These are phyloP conservation scores for Rhododendron henanense DNA, from an alignment of 148 eudicot species.

Conservation along the genomic window DNA sequence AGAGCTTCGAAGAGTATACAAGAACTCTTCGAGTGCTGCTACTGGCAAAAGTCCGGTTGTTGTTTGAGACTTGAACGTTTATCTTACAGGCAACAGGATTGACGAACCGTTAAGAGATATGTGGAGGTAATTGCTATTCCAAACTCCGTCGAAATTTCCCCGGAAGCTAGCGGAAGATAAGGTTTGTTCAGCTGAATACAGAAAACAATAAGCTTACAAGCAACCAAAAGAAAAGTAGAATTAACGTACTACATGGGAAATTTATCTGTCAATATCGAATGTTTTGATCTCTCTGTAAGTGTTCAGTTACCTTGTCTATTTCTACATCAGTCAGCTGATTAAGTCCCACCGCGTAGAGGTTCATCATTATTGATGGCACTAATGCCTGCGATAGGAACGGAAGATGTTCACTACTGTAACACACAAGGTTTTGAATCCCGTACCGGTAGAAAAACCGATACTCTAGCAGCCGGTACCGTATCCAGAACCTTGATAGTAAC, in stretches of 20 bases:
- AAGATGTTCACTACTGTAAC: neutral
- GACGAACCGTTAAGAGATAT: constrained; percentile 16
- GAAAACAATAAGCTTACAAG: neutral
- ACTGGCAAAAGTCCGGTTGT: no score
- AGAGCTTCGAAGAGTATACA: no score
- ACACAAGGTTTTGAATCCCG: no score
- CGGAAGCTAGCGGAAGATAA: constrained; percentile 20
- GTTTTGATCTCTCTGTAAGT: neutral
- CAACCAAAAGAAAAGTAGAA: neutral
- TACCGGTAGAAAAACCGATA: no score
- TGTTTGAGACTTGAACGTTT: no score
- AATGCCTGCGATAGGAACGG: constrained; percentile 5
- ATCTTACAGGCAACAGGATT: neutral
- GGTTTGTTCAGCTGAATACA: constrained; percentile 23
- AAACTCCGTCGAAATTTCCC: constrained; percentile 12
- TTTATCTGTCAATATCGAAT: neutral
- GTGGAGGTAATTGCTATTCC: constrained; percentile 8
- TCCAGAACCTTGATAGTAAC: no score
- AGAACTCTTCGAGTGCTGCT: no score
- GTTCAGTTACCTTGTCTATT: constrained; percentile 37
- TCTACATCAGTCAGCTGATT: constrained; percentile 24
- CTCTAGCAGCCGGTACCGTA: no score
- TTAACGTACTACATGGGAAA: neutral
- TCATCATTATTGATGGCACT: constrained; percentile 21
- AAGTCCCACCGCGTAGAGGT: constrained; percentile 26